Evolutionary conservation across 2,329 filamentous ascomycete species (phyloP).

Genomic region (Botryotinia narcissicola): DNA sequence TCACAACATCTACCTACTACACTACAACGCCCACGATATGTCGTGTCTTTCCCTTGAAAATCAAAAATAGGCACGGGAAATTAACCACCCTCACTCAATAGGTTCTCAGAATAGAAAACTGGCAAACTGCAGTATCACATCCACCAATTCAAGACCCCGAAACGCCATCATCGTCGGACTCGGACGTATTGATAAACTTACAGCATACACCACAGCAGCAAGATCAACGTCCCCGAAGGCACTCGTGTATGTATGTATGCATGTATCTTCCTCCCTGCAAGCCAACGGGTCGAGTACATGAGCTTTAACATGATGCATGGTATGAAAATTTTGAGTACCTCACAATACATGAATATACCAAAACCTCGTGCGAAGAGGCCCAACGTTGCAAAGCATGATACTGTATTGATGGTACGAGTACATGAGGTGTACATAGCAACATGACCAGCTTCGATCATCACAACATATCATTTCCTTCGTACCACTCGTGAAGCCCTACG

Average conservation of each 20-base stretch:
- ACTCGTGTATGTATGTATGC: slow-evolving; percentile 2
- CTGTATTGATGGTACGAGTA: not conserved
- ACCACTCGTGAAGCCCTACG: not conserved
- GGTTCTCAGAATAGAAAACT: slow-evolving; percentile 10
- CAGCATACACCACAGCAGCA: slow-evolving; percentile 11
- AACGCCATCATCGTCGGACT: slow-evolving; percentile 18
- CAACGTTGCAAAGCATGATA: slow-evolving; percentile 1
- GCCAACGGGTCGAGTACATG: slow-evolving; percentile 10
- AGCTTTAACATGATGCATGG: not conserved
- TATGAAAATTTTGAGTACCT: not conserved
- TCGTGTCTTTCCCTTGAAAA: not conserved
- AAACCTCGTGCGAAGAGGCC: not conserved
- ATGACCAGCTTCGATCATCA: not conserved
- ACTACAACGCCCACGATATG: not conserved
- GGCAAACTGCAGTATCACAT: slow-evolving; percentile 4
- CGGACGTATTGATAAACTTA: slow-evolving; percentile 1
- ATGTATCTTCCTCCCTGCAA: slow-evolving; percentile 8
- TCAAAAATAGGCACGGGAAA: slow-evolving; percentile 3
- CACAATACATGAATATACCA: not conserved
- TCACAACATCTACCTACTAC: not conserved
- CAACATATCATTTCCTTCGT: not conserved
- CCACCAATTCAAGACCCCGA: slow-evolving; percentile 12
- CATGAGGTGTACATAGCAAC: not conserved
- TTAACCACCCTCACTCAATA: not conserved
- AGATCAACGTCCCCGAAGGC: slow-evolving; percentile 19